A percentile compares a stretch with the other conserved stretches of the same genome.
Evolutionary conservation across 1,139 yeast genomes (phyloP).

Genomic region (Debaryomyces robertsiae): DNA sequence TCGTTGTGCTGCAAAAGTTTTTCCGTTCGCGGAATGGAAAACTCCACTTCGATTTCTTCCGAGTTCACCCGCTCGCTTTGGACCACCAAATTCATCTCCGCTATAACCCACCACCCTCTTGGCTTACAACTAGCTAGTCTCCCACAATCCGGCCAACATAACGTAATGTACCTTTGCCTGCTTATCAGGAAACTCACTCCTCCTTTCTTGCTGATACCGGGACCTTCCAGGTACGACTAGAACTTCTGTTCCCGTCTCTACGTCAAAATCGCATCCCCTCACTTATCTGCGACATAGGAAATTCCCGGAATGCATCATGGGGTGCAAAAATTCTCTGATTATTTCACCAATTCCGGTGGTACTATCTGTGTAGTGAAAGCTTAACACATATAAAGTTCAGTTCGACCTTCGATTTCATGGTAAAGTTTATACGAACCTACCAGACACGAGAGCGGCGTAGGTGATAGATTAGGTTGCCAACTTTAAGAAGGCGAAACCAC

Average conservation of each 20-base stretch:
- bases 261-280: constrained; percentile 3
- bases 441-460: too few species aligned
- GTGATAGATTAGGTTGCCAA: too few species aligned
- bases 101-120: too few species aligned
- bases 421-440: too few species aligned
- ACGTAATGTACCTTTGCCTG: too few species aligned
- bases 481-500: too few species aligned
- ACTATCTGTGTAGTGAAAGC: not conserved
- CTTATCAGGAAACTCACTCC: too few species aligned
- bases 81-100: too few species aligned
- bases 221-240: too few species aligned
- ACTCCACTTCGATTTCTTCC: constrained; percentile 3
- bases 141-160: not conserved
- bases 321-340: constrained; percentile 1
- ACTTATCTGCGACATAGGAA: not conserved
- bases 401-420: too few species aligned
- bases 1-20: constrained; percentile 7
- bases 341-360: constrained; percentile 1
- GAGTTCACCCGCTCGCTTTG: constrained; percentile 6
- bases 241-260: not conserved
- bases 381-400: not conserved
- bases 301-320: constrained; percentile 5
- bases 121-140: too few species aligned
- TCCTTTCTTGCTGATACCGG: too few species aligned
- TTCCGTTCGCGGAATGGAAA: constrained; percentile 4